Evolutionary conservation across 2,329 filamentous ascomycete genomes (phyloP).

Genomic region (Microdochium paspali): DNA sequence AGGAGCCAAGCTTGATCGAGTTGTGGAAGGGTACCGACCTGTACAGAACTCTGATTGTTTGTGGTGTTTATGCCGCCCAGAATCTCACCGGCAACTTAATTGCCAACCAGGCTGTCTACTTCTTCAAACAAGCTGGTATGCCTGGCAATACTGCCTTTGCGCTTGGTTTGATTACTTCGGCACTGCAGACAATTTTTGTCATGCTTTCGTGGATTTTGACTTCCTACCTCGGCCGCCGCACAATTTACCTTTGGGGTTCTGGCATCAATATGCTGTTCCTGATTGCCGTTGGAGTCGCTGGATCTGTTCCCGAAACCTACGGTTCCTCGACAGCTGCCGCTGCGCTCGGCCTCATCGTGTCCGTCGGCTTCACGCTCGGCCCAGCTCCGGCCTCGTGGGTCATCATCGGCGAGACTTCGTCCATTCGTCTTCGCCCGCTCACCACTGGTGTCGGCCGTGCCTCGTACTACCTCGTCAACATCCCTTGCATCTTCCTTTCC

Average conservation of each 20-base stretch:
- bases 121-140: slow-evolving; percentile 55
- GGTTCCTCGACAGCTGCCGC: slow-evolving; percentile 45
- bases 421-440: slow-evolving; percentile 54
- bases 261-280: not conserved
- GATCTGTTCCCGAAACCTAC: slow-evolving; percentile 30
- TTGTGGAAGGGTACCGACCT: slow-evolving; percentile 45
- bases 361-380: slow-evolving; percentile 53
- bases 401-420: slow-evolving; percentile 58
- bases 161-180: not conserved
- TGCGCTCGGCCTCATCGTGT: slow-evolving; percentile 54
- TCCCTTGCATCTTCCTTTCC: slow-evolving; percentile 55
- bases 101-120: slow-evolving; percentile 53
- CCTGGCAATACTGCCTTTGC: not conserved
- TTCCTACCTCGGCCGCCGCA: slow-evolving; percentile 39
- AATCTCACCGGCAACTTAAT: slow-evolving; percentile 55
- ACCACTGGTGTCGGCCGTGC: slow-evolving; percentile 57
- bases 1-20: slow-evolving; percentile 23
- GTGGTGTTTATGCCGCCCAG: slow-evolving; percentile 47
- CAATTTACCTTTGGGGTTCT: not conserved
- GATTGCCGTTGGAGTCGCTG: slow-evolving; percentile 45
- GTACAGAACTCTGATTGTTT: slow-evolving; percentile 44
- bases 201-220: slow-evolving; percentile 61
- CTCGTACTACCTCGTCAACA: slow-evolving; percentile 54
- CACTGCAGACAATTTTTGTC: slow-evolving; percentile 45
- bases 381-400: slow-evolving; percentile 57